A percentile compares a stretch with the other conserved stretches of the same genome.
Conservation (phyloP, 2,329 filamentous ascomycete species). For the Tolypocladium guangdongense region DNA sequence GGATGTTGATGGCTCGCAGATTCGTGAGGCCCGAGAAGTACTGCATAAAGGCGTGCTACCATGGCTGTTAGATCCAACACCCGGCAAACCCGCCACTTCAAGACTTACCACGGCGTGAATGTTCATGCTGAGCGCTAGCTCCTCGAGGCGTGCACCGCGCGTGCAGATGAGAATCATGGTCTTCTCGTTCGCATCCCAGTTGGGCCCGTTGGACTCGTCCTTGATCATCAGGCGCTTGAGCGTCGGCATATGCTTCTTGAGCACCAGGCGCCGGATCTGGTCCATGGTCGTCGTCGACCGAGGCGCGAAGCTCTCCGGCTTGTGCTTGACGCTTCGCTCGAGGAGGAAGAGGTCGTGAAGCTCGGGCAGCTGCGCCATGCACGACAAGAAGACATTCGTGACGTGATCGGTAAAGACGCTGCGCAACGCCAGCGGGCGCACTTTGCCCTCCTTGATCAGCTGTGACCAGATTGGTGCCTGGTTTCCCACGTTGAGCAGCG, state of each 20-base stretch:
- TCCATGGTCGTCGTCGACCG: conserved; percentile 39
- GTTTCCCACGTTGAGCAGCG: conserved; percentile 51
- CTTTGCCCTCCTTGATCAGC: conserved; percentile 42
- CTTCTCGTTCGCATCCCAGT: conserved; percentile 49
- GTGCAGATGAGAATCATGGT: conserved; percentile 42
- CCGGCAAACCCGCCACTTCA: not conserved
- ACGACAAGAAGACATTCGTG: conserved; percentile 40
- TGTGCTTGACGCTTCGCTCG: conserved; percentile 39
- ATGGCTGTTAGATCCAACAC: not conserved
- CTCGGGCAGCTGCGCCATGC: conserved; percentile 38
- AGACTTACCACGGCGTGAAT: conserved; percentile 41
- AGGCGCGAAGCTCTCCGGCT: conserved; percentile 41
- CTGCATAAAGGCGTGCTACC: conserved; percentile 48
- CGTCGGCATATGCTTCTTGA: conserved; percentile 45
- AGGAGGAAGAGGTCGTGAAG: conserved; percentile 50
- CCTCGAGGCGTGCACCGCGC: conserved; percentile 37
- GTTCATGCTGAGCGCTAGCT: conserved; percentile 45
- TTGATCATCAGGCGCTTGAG: conserved; percentile 49
- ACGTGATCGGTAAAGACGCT: conserved; percentile 56
- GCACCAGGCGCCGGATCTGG: conserved; percentile 45
- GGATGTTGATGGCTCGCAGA: conserved; percentile 44
- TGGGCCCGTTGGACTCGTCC: conserved; percentile 35
- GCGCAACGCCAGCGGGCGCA: conserved; percentile 37
- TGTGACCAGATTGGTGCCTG: conserved; percentile 50
- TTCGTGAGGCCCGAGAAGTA: conserved; percentile 33